Percentiles rank a stretch among this genome's conserved stretches.
Evolutionary conservation across 371 early-diverging fungal species (phyloP).

Genomic region (Circinella umbellata): DNA sequence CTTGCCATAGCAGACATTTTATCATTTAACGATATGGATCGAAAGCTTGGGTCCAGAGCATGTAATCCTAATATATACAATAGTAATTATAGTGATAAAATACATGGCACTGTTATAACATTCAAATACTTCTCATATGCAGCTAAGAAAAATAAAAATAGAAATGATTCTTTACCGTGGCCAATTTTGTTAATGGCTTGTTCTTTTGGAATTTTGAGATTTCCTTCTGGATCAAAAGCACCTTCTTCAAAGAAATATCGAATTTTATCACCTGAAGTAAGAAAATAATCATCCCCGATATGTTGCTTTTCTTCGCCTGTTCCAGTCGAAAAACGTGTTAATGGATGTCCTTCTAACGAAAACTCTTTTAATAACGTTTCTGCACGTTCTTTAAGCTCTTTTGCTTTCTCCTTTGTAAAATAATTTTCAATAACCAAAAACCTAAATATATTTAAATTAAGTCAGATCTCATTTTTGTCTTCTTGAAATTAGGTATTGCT

Average conservation of each 20-base stretch:
- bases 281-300: constrained; percentile 89
- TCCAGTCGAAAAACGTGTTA: constrained; percentile 83
- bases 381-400: constrained; percentile 56
- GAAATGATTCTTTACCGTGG: constrained; percentile 63
- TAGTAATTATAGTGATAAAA: neutral
- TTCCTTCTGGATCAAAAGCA: constrained; percentile 72
- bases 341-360: constrained; percentile 76
- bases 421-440: constrained; percentile 14
- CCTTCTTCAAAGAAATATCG: constrained; percentile 90
- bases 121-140: too few species aligned
- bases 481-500: neutral
- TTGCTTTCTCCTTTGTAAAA: constrained; percentile 14
- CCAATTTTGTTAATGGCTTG: constrained; percentile 92
- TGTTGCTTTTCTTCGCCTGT: constrained; percentile 62
- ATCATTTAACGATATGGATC: constrained; percentile 61
- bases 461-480: too few species aligned
- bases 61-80: constrained; percentile 65
- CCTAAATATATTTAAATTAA: neutral
- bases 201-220: constrained; percentile 62
- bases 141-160: too few species aligned
- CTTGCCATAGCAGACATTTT: constrained; percentile 61
- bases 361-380: constrained; percentile 65
- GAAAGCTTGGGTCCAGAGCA: constrained; percentile 75
- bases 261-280: constrained; percentile 83
- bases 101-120: too few species aligned